Evolutionary conservation across 2,329 filamentous ascomycete genomes (phyloP).

Genomic region (Salinomyces thailandicus): DNA sequence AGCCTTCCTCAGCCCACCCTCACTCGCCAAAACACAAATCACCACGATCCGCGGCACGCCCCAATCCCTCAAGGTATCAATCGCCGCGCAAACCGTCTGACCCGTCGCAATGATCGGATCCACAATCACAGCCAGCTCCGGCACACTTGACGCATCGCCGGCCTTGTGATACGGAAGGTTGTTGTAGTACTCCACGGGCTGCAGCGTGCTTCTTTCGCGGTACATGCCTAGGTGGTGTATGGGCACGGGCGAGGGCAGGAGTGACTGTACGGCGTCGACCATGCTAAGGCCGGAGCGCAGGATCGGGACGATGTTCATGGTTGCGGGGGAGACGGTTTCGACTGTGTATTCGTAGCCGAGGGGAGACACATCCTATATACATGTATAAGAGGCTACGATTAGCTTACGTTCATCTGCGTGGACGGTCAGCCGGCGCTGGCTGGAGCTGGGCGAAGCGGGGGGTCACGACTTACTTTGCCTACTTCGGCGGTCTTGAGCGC

Average conservation of each 20-base stretch:
- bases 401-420: slow-evolving; percentile 6
- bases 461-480: slow-evolving; percentile 56
- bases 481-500: slow-evolving; percentile 48
- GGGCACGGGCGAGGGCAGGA: slow-evolving; percentile 70
- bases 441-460: slow-evolving; percentile 7
- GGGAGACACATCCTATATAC: slow-evolving; percentile 59
- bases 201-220: slow-evolving; percentile 75
- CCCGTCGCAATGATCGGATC: slow-evolving; percentile 93
- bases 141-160: slow-evolving; percentile 33
- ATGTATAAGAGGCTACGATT: slow-evolving; percentile 4
- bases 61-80: slow-evolving; percentile 83
- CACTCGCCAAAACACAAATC: slow-evolving; percentile 62
- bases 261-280: slow-evolving; percentile 73
- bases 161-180: slow-evolving; percentile 67
- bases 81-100: slow-evolving; percentile 78
- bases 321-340: slow-evolving; percentile 50
- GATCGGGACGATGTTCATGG: slow-evolving; percentile 78
- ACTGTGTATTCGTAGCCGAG: slow-evolving; percentile 67
- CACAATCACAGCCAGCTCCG: slow-evolving; percentile 67
- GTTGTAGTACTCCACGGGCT: slow-evolving; percentile 96
- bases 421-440: slow-evolving; percentile 16
- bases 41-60: slow-evolving; percentile 74
- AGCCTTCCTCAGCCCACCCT: slow-evolving; percentile 58
- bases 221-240: slow-evolving; percentile 93
- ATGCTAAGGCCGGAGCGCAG: slow-evolving; percentile 86